Evolutionary conservation across 257 asterid species (phyloP).

Genomic region (Solanum medicagineum): DNA sequence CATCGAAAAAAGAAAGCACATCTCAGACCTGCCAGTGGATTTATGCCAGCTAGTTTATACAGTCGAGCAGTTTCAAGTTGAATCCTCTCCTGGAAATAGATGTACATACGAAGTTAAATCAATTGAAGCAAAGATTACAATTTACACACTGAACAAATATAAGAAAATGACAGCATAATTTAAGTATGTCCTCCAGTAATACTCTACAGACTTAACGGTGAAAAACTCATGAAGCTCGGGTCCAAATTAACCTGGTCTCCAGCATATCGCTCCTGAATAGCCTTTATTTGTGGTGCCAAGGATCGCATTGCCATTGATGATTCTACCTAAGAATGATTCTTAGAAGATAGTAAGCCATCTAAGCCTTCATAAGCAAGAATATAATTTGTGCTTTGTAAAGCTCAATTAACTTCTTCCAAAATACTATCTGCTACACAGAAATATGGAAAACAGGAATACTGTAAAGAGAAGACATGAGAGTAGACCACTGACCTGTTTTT

Average conservation of each 20-base stretch:
- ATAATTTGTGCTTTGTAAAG: not conserved
- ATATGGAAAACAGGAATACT: not conserved
- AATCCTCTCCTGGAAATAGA: constrained; percentile 65
- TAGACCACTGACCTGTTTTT: constrained; percentile 61
- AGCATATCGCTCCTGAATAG: constrained; percentile 90
- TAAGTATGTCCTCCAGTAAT: not conserved
- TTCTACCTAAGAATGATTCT: constrained; percentile 48
- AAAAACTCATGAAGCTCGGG: not conserved
- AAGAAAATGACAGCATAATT: not conserved
- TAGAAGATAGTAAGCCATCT: not conserved
- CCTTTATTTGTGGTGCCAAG: constrained; percentile 93
- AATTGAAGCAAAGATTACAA: not conserved
- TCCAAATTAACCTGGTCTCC: constrained; percentile 72
- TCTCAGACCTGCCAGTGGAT: constrained; percentile 83
- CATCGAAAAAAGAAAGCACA: not conserved
- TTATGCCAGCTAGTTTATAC: constrained; percentile 94
- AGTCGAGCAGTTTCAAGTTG: constrained; percentile 94
- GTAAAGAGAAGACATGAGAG: not conserved
- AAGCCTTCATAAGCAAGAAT: not conserved
- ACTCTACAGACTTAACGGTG: constrained; percentile 1
- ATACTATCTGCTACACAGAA: not conserved
- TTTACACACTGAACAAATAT: not conserved
- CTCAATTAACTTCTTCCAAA: not conserved
- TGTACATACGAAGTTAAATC: constrained; percentile 1
- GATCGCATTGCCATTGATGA: constrained; percentile 97